phyloP scores from a whole-genome alignment of 805 yeast species.

The Hanseniaspora guilliermondii region DNA sequence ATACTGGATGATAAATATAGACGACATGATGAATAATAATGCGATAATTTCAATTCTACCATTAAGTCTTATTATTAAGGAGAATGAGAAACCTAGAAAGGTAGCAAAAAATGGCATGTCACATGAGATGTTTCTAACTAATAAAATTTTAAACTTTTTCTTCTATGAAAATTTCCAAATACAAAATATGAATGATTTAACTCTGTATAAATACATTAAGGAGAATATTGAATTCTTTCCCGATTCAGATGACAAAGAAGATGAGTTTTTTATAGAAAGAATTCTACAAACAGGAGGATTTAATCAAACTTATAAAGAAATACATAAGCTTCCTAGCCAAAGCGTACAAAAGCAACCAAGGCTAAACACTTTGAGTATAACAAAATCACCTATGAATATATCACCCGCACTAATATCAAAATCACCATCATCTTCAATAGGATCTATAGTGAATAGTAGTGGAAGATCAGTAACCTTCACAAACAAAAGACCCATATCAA shows the following conservation, averaged over 20 bases:
- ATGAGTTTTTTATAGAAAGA: background rate
- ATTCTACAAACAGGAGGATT: conserved; percentile 10
- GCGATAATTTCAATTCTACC: conserved; percentile 8
- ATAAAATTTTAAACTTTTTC: conserved; percentile 9
- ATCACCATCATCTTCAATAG: background rate
- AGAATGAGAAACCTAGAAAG: background rate
- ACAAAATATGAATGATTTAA: background rate
- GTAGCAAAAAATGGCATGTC: background rate
- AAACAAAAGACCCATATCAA: background rate
- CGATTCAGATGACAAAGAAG: background rate
- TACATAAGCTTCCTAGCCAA: background rate
- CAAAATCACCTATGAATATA: background rate
- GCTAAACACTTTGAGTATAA: background rate
- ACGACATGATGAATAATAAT: background rate
- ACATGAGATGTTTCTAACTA: conserved; percentile 1
- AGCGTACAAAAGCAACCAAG: background rate
- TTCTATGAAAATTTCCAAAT: conserved; percentile 2
- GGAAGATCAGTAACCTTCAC: background rate
- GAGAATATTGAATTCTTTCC: background rate
- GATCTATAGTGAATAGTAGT: background rate
- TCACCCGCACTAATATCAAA: background rate
- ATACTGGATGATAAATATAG: conserved; percentile 6
- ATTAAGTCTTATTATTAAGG: conserved; percentile 6
- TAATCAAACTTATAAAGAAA: conserved; percentile 7
- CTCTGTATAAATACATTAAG: conserved; percentile 3